Evolutionary conservation across 352 stramenopile genomes (phyloP).

Genomic region (Pythium volutum): DNA sequence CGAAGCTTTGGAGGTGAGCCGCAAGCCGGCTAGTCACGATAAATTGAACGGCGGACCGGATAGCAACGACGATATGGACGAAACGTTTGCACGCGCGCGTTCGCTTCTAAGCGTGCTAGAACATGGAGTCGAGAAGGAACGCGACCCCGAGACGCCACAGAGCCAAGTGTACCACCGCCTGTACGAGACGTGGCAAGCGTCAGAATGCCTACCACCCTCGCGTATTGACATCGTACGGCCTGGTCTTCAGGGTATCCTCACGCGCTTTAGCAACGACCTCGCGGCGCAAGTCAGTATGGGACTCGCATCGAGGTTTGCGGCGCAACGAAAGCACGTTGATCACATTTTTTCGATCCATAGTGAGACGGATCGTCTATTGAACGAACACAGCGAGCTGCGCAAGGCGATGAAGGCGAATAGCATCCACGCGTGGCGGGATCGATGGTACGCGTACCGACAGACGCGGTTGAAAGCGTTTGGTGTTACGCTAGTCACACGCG

Average conservation of each 20-base stretch:
- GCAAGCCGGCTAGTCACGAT: too few relatives aligned
- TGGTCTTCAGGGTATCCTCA: not conserved
- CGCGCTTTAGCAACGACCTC: not conserved
- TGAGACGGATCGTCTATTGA: not conserved
- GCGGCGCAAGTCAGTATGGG: not conserved
- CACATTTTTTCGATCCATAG: slow-evolving; percentile 12
- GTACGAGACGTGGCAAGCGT: not conserved
- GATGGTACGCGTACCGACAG: not conserved
- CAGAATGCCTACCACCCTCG: not conserved
- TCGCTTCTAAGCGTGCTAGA: not conserved
- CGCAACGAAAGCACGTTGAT: not conserved
- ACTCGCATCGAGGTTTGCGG: not conserved
- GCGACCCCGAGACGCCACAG: not conserved
- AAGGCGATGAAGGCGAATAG: not conserved
- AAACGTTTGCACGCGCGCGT: not conserved
- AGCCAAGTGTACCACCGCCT: not conserved
- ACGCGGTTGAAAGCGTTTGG: not conserved
- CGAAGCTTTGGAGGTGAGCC: slow-evolving; percentile 2
- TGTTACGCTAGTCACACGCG: too few relatives aligned
- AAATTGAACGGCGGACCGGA: too few relatives aligned
- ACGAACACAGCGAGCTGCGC: not conserved
- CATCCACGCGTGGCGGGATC: slow-evolving; percentile 1
- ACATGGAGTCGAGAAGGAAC: not conserved
- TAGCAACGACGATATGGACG: not conserved
- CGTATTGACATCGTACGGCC: not conserved